These are phyloP conservation scores for Mucor lusitanicus DNA, from an alignment of 371 early-diverging fungal genomes.

Conservation along the genomic window DNA sequence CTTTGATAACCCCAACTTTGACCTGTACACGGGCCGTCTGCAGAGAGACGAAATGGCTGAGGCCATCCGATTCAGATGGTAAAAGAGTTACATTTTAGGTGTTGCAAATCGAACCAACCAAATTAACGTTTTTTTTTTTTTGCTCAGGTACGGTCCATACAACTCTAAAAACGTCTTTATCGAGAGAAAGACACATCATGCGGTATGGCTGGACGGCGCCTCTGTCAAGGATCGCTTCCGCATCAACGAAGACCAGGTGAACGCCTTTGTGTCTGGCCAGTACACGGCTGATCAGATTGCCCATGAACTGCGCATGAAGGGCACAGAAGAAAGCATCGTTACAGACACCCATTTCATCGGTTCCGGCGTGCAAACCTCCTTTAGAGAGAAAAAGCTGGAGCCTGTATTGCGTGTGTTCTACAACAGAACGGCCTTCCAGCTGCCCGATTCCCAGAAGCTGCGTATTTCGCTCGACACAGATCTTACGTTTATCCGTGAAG, in stretches of 20 bases:
- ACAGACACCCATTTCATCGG: slow-evolving; percentile 25
- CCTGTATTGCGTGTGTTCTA: slow-evolving; percentile 93
- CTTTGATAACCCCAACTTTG: slow-evolving; percentile 27
- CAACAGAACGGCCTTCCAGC: slow-evolving; percentile 97
- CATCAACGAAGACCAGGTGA: slow-evolving; percentile 43
- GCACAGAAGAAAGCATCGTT: slow-evolving; percentile 54
- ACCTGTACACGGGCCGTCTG: slow-evolving; percentile 63
- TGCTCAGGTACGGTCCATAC: slow-evolving; percentile 67
- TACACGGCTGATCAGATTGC: slow-evolving; percentile 87
- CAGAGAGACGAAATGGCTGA: slow-evolving; percentile 91
- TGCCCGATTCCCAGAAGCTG: slow-evolving; percentile 94
- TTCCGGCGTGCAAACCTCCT: slow-evolving; percentile 74
- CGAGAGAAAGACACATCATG: slow-evolving; percentile 95
- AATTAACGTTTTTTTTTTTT: slow-evolving; percentile 12
- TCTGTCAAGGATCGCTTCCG: slow-evolving; percentile 62
- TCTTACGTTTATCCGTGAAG: slow-evolving; percentile 94
- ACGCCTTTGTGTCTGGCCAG: slow-evolving; percentile 62
- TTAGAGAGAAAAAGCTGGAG: slow-evolving; percentile 73
- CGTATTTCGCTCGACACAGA: slow-evolving; percentile 97
- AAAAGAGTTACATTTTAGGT: slow-evolving; percentile 28
- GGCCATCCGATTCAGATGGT: slow-evolving; percentile 88
- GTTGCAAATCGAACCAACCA: slow-evolving; percentile 27
- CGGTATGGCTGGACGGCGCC: slow-evolving; percentile 94
- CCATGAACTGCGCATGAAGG: slow-evolving; percentile 72
- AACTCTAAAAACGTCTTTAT: slow-evolving; percentile 72